phyloP scores from a whole-genome alignment of 495 filamentous ascomycete genomes.

The Entonaema liquescens region DNA sequence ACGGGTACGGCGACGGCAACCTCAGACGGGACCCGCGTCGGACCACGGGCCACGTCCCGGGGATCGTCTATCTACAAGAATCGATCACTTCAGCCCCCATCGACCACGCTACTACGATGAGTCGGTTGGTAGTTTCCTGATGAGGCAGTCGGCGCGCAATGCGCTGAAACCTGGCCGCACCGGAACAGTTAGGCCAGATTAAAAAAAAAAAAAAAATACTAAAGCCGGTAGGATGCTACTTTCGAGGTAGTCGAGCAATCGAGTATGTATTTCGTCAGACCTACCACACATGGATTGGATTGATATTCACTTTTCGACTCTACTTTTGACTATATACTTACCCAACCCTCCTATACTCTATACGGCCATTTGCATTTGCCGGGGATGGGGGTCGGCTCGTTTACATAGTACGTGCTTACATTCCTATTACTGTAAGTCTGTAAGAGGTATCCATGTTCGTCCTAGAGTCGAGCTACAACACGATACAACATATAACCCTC shows the following conservation, averaged over 20 bases:
- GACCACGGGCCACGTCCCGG: conserved; percentile 36
- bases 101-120: conserved; percentile 27
- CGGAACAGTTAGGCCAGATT: conserved; percentile 36
- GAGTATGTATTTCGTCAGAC: conserved; percentile 40
- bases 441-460: conserved; percentile 25
- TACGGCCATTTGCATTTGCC: conserved; percentile 32
- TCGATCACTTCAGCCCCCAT: conserved; percentile 39
- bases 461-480: conserved; percentile 32
- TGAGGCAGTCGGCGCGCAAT: conserved; percentile 40
- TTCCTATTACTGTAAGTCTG: neutral
- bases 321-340: conserved; percentile 16
- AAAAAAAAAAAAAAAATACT: no score
- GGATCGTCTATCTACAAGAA: conserved; percentile 36
- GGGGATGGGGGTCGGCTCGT: conserved; percentile 12
- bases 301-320: conserved; percentile 15
- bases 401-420: neutral
- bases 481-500: conserved; percentile 26
- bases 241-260: conserved; percentile 33
- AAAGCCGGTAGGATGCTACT: conserved; percentile 33
- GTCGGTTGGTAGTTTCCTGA: conserved; percentile 38
- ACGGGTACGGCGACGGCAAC: conserved; percentile 37
- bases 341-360: conserved; percentile 15
- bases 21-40: conserved; percentile 37
- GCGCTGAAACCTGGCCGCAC: conserved; percentile 41
- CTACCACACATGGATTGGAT: conserved; percentile 34